Percentiles rank a stretch among this genome's conserved stretches.
These are phyloP conservation scores for Trichophyton rubrum DNA, from an alignment of 2,329 filamentous ascomycete species.

Conservation along the genomic window DNA sequence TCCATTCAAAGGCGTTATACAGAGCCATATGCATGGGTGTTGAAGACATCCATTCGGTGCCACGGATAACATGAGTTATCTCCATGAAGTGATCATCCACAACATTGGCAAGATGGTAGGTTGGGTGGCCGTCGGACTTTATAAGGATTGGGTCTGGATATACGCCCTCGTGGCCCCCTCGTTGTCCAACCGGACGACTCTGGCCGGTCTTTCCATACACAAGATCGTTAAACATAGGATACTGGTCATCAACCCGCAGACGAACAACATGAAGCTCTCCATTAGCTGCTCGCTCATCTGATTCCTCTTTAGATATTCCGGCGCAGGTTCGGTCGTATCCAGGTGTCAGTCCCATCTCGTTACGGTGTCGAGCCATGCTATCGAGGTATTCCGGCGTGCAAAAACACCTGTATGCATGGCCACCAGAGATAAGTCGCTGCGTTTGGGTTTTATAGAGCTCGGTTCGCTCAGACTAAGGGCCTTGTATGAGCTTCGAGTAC, in stretches of 20 bases:
- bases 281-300: constrained; percentile 53
- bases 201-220: constrained; percentile 56
- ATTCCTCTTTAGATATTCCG: constrained; percentile 52
- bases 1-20: constrained; percentile 68
- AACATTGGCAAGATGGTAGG: constrained; percentile 95
- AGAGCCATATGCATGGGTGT: constrained; percentile 66
- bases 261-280: constrained; percentile 67
- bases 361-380: constrained; percentile 50
- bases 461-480: constrained; percentile 60
- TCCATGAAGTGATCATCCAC: constrained; percentile 92
- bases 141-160: constrained; percentile 77
- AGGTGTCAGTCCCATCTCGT: constrained; percentile 44
- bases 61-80: constrained; percentile 89
- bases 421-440: constrained; percentile 53
- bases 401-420: constrained; percentile 85
- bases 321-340: constrained; percentile 65
- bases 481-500: neutral
- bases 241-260: constrained; percentile 52
- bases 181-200: constrained; percentile 34
- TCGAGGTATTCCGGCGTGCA: constrained; percentile 63
- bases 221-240: constrained; percentile 58
- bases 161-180: constrained; percentile 31
- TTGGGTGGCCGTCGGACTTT: constrained; percentile 84
- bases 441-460: constrained; percentile 60
- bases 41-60: constrained; percentile 88